Base-by-base conservation (phyloP, 2,329 filamentous ascomycete species). In the Trichoderma afroharzianum region DNA sequence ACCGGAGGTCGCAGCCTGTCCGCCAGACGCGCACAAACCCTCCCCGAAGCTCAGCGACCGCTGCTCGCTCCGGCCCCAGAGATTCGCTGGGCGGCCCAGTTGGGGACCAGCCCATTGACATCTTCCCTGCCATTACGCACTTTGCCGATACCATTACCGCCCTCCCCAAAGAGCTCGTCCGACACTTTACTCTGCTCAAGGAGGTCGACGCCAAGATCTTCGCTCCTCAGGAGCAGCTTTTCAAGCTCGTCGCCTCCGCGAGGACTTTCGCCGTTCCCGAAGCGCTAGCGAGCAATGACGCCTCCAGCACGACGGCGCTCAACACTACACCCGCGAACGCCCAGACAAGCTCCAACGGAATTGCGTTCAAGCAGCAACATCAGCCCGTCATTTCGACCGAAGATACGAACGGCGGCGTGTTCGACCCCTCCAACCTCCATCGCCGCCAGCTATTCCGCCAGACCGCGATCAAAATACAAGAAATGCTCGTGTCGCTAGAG, bases 191-290 rank as follows among this genome's bases (percentile, higher is more conserved):
- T 39, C 88, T 98, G 71, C 87, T 99, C 76, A 98, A 98, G 81
- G 96, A 99, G 83, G 96, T 98, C 62, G 96, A 99, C 84, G 95
- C 95, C 74, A 99, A 99, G 83, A 93, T 97, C 74, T 96, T 95
- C 82, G 91, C 90, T 30, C 92, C 96, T 7, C 94, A 97, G 80
- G 92, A 96, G 76, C 88, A 91, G 78, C 87, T 99, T 72, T 91
- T 92, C 78, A 88, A 92, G 78, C 87, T 97, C 73, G 88, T 97
- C 76, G 86, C 91, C 73, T 87, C 87, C 68, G 89, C 92, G 73
- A 81, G 88, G 74, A 85, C 85, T 74, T 82, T 85, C 36, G 85
- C 84, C 72, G 79, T 82, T 33, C 84, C 86, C 69, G 84, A 86
- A 72, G 77, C 82, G 73, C 84, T 82, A 75, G 79, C 81, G 70